Evolutionary conservation across 179 eudicot genomes (phyloP).

Genomic region (Camellia oleifera): DNA sequence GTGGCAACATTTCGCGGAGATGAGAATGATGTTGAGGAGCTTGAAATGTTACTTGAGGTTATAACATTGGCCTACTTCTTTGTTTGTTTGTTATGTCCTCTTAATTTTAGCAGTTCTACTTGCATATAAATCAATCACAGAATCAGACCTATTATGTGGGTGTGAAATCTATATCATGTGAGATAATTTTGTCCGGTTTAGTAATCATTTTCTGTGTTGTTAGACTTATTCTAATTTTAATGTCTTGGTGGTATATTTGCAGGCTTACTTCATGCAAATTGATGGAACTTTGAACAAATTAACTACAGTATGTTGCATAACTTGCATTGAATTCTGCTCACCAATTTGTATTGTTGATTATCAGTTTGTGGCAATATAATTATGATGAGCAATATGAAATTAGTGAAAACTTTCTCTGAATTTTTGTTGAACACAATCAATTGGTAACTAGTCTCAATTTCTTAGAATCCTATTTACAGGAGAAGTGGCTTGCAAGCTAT

Average conservation of each 20-base stretch:
- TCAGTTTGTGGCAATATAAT: not conserved
- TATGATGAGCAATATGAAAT: too few relatives aligned
- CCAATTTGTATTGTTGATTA: not conserved
- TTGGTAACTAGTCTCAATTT: too few relatives aligned
- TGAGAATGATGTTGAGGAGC: slow-evolving; percentile 93
- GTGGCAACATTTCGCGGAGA: slow-evolving; percentile 68
- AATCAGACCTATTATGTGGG: too few relatives aligned
- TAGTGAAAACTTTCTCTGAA: too few relatives aligned
- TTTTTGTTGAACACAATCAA: too few relatives aligned
- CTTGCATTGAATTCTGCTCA: not conserved
- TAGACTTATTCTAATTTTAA: slow-evolving; percentile 5
- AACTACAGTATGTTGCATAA: slow-evolving; percentile 64
- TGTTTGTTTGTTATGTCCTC: not conserved
- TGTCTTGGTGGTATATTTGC: slow-evolving; percentile 24
- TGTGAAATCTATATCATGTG: too few relatives aligned
- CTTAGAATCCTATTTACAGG: too few relatives aligned
- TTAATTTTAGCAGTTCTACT: not conserved
- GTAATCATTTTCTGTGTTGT: too few relatives aligned
- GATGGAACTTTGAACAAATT: slow-evolving; percentile 90
- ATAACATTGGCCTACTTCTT: slow-evolving; percentile 12
- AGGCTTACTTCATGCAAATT: slow-evolving; percentile 99
- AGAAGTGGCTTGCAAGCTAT: too few relatives aligned
- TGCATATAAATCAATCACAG: too few relatives aligned
- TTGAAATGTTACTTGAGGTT: slow-evolving; percentile 94
- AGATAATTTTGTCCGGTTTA: too few relatives aligned